Percentiles rank a stretch among this genome's conserved stretches.
phyloP scores from a whole-genome alignment of 352 stramenopile genomes.

The Phytopythium delawarense region DNA sequence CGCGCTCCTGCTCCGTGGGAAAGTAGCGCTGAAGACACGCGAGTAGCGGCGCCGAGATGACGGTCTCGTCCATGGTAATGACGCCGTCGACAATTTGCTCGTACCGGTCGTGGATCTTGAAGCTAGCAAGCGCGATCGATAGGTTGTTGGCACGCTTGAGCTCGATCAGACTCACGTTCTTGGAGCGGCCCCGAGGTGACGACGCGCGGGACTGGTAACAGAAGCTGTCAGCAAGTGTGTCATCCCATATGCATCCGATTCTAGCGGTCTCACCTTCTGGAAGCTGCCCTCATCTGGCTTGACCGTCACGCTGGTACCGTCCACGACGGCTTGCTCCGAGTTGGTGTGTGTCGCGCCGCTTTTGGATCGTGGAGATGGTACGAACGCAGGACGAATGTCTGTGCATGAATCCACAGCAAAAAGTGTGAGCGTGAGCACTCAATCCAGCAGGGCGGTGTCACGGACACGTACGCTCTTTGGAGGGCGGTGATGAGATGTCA shows the following conservation, averaged over 20 bases:
- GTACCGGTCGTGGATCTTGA: constrained; percentile 72
- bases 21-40: constrained; percentile 76
- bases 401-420: background rate
- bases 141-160: constrained; percentile 81
- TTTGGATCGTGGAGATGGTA: constrained; percentile 45
- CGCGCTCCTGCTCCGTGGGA: constrained; percentile 59
- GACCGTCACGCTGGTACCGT: constrained; percentile 2
- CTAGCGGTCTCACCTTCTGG: constrained; percentile 39
- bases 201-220: constrained; percentile 44
- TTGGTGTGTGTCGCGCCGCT: constrained; percentile 22
- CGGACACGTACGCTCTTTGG: constrained; percentile 36
- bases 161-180: constrained; percentile 74
- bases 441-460: constrained; percentile 4
- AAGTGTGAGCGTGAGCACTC: background rate
- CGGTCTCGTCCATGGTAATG: constrained; percentile 49
- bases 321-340: constrained; percentile 15
- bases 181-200: constrained; percentile 65
- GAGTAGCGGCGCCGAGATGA: constrained; percentile 54
- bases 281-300: constrained; percentile 27
- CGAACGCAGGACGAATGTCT: constrained; percentile 46
- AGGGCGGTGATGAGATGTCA: constrained; percentile 34
- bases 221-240: background rate
- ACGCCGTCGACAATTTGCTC: constrained; percentile 61
- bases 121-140: constrained; percentile 62
- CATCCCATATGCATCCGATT: background rate